Base-by-base conservation (phyloP, 768 basidiomycete species). In the Termitomyces sp. region DNA sequence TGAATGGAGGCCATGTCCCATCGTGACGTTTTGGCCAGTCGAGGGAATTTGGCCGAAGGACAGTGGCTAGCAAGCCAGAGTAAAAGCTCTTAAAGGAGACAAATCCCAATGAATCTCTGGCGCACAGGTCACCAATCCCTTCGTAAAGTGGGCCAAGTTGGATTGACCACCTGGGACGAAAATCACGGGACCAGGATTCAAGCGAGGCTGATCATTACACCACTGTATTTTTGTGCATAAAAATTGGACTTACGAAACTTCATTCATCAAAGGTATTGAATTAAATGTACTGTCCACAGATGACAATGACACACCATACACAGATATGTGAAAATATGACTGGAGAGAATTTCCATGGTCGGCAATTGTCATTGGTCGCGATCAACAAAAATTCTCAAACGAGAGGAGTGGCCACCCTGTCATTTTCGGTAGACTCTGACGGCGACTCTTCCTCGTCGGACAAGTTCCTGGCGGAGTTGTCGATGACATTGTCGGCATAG, bases 401-500 rank as follows among this genome's bases (percentile, higher is more conserved):
- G 25, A 6, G 6, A 27, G 8, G 25, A 25, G 16, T 55, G 19
- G 37, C 4, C 11, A 37, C 27, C 35, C 27, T 31, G n/a, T 21
- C 27, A 19, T 41, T 11, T 17, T 29, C 12, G 2, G 27, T 32
- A 35, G 17, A 29, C n/a, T 52, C 38, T 19, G 25, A 12, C 3
- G 34, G 23, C 10, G 38, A 41, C 12, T 7, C 11, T 42, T 53
- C 52, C 8, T 52, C 21, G n/a, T n/a, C n/a, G n/a, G 19, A 29
- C 21, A 42, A 98, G 76, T 57, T 95, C 92, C 35, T 78, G 69
- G 8, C 92, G 6, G 91, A 92, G 69, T 98, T 98, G 73, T 98
- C 95, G 32, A 98, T 68, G 48, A 97, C 85, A 51, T 84, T 67
- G 66, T 95, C 92, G 4, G 94, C 95, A 60, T 91, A 95, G n/a